Evolutionary conservation across 305 asterid genomes (phyloP), one percentile per base, ranked within the genome.

Genomic region (Fraxinus ornus): DNA sequence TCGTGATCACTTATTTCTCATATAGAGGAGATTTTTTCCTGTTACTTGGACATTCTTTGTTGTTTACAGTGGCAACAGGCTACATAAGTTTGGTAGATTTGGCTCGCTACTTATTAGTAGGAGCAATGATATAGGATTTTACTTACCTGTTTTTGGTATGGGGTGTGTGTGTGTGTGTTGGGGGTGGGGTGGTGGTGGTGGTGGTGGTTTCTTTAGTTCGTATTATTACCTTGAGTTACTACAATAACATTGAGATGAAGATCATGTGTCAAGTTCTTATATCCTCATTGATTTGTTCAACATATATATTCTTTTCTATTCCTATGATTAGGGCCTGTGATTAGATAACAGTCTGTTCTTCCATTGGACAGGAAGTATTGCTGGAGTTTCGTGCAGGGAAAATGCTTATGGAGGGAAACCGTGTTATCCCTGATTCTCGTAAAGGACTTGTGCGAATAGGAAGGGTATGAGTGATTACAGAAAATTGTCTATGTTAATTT

Each of bases 381-480:
- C 84, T 94, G 88, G 97, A 94, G 84, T 96, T 96, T 81, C 97
- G 96, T 60, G 98, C 98, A 22, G 99, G 99, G 73, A 96, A 91
- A 91, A 94, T 96, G 99, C 90, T 83, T 73, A 79, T 91, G 93
- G 93, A 93, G 41, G 97, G 98, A 86, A 87, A 90, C 79, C 89
- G 90, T 35, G 99, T 94, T 76, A 49, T 91, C 82, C 93, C 98
- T 28, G 98, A 96, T 88, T 84, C 97, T n/a, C 98, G 98, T 36
- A 94, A 92, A 92, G 99, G 98, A 84, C 95, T 96, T 81, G 87
- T 94, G 88, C 95, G 93, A 72, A 86, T 96, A 26, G 98, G 98
- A 90, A 92, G 93, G 97, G 99, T 96, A 92, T 76, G 93, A 19
- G 79, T 30, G 10, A 32, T 79, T 66, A 33, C 68, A 73, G 10